A percentile compares a stretch with the other conserved stretches of the same genome.
Evolutionary conservation across 306 rosid species (phyloP).

Genomic region (Nissolia schottii): DNA sequence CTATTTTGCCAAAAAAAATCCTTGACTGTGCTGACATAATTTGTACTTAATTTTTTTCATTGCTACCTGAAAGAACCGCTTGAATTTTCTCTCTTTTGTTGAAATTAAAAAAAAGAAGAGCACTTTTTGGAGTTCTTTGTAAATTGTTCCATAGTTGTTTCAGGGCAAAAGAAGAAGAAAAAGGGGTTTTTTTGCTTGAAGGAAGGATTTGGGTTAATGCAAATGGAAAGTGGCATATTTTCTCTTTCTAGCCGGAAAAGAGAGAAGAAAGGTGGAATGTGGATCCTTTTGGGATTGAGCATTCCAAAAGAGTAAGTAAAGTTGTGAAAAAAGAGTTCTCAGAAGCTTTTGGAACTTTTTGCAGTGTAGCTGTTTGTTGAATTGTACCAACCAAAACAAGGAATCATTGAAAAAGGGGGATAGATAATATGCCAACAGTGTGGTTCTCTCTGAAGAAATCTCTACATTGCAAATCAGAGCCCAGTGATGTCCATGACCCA

Average conservation of each 20-base stretch:
- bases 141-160: background rate
- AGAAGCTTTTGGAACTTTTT: background rate
- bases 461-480: slow-evolving; percentile 81
- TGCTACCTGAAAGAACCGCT: background rate
- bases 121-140: background rate
- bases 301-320: background rate
- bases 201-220: background rate
- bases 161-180: background rate
- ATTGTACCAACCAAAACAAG: background rate
- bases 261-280: slow-evolving; percentile 2
- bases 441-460: slow-evolving; percentile 86
- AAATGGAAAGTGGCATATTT: background rate
- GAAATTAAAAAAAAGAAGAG: too few relatives aligned
- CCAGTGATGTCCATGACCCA: slow-evolving; percentile 87
- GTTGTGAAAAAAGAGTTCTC: background rate
- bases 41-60: slow-evolving; percentile 2
- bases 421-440: slow-evolving; percentile 77
- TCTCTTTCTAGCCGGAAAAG: background rate
- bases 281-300: slow-evolving; percentile 23
- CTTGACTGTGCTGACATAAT: slow-evolving; percentile 9
- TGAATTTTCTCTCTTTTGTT: background rate
- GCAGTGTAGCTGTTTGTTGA: background rate
- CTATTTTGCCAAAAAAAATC: slow-evolving; percentile 20
- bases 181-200: slow-evolving; percentile 6
- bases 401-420: background rate